Evolutionary conservation across 2,329 filamentous ascomycete genomes (phyloP).

Genomic region (Cladophialophora psammophila): DNA sequence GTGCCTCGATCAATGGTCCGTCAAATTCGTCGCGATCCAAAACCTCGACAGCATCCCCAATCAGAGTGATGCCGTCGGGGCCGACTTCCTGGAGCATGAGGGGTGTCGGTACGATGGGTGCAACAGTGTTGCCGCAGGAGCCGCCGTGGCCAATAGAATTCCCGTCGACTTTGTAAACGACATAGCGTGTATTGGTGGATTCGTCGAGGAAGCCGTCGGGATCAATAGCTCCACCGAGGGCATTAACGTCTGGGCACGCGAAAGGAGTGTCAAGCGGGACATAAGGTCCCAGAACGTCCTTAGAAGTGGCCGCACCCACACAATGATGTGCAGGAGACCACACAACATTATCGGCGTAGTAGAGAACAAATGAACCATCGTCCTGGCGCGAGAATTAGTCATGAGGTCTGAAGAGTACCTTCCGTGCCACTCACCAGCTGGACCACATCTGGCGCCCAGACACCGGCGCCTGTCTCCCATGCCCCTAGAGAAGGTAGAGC

Average conservation of each 20-base stretch:
- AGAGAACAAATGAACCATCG: slow-evolving; percentile 65
- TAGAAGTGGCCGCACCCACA: slow-evolving; percentile 63
- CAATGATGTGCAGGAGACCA: slow-evolving; percentile 57
- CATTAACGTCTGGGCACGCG: slow-evolving; percentile 56
- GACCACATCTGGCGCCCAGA: slow-evolving; percentile 69
- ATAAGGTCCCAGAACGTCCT: slow-evolving; percentile 61
- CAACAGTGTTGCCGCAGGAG: slow-evolving; percentile 55
- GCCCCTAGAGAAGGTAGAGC: slow-evolving; percentile 60
- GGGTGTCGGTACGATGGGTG: slow-evolving; percentile 48
- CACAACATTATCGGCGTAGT: slow-evolving; percentile 57
- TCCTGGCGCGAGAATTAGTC: slow-evolving; percentile 38
- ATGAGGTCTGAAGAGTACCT: not conserved
- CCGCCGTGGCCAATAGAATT: slow-evolving; percentile 62
- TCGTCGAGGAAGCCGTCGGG: slow-evolving; percentile 65
- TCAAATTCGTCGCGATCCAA: slow-evolving; percentile 70
- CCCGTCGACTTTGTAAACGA: slow-evolving; percentile 72
- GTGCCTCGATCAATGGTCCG: slow-evolving; percentile 69
- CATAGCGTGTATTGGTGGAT: slow-evolving; percentile 60
- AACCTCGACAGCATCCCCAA: slow-evolving; percentile 63
- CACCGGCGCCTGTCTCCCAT: slow-evolving; percentile 63
- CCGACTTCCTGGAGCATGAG: slow-evolving; percentile 52
- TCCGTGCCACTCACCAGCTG: slow-evolving; percentile 48
- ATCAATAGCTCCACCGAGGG: slow-evolving; percentile 68
- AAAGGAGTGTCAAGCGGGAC: slow-evolving; percentile 56
- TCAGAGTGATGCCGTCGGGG: slow-evolving; percentile 59